Base-by-base conservation (phyloP, 2,329 filamentous ascomycete species). In the Penicillium expansum region DNA sequence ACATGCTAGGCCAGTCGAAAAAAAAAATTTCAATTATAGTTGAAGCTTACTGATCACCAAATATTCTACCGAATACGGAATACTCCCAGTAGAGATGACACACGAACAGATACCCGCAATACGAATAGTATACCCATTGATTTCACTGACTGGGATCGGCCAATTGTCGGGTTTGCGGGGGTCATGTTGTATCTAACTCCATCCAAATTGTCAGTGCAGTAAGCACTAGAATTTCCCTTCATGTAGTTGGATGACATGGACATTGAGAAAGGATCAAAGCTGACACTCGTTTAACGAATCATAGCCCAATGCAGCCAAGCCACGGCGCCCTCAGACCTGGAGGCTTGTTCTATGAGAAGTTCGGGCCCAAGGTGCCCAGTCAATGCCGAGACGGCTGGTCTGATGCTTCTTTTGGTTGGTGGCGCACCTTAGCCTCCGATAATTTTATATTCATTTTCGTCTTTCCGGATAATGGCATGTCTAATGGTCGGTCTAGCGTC, bases 371-470 rank as follows among this genome's bases (percentile, higher is more conserved):
- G 48, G 18, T 18, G 35, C 49, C 58, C 54, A 56, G 41, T 42
- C 18, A 48, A 41, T 39, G 49, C 57, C 56, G 29, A 49, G 20
- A 35, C 30, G 48, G 55, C 37, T 50, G 43, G 54, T 49, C 39
- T 37, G 45, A 56, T 57, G 58, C 56, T 57, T 62, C 53, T 56
- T 59, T 41, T 42, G 52, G 55, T 54, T 61, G 37, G 60, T 64
- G 62, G 62, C 62, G 56, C 47, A 38, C 50, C 24, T 48, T 64
- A 57, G 60, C 35, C 16, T 49, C 33, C 18, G 16, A 42, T 16
- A 30, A 18, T 38, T 44, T 53, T 48, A 48, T 53, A 45, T 33
- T n/a, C 30, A 29, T 57, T 55, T 43, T 44, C n/a, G 35, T 47
- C 20, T 43, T 2, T 5, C 44, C 37, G 52, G 42, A 41, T 32